phyloP scores from a whole-genome alignment of 2,329 filamentous ascomycete species.

The Penicillium sp. region DNA sequence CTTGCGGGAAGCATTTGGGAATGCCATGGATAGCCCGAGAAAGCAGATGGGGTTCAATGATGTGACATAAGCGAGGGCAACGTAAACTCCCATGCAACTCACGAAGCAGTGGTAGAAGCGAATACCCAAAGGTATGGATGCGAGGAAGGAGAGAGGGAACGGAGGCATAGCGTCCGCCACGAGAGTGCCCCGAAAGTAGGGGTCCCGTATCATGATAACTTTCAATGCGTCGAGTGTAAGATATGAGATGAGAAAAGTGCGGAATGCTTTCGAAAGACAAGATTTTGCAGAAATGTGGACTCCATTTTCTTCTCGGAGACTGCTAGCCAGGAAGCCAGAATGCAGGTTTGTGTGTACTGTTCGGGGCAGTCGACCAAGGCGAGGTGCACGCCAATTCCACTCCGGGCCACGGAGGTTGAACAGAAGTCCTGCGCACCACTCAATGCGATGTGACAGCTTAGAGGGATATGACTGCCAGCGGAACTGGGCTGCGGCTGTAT shows the following conservation, averaged over 20 bases:
- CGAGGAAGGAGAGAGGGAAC: conserved; percentile 45
- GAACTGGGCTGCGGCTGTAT: conserved; percentile 23
- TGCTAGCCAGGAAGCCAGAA: conserved; percentile 11
- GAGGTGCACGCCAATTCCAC: conserved; percentile 59
- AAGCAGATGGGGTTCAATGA: conserved; percentile 62
- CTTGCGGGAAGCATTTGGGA: conserved; percentile 56
- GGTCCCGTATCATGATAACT: conserved; percentile 69
- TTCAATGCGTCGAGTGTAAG: conserved; percentile 70
- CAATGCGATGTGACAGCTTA: conserved; percentile 53
- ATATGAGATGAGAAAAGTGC: conserved; percentile 58
- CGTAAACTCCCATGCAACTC: conserved; percentile 57
- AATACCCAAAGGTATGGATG: conserved; percentile 49
- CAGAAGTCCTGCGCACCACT: conserved; percentile 60
- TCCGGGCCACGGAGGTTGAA: conserved; percentile 60
- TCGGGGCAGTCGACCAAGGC: conserved; percentile 40
- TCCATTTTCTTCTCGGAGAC: conserved; percentile 13
- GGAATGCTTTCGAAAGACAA: conserved; percentile 50
- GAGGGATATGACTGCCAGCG: conserved; percentile 57
- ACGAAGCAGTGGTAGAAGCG: conserved; percentile 59
- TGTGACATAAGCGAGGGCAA: conserved; percentile 63
- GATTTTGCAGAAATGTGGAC: conserved; percentile 44
- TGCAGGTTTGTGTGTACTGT: conserved; percentile 26
- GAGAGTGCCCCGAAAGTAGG: conserved; percentile 68
- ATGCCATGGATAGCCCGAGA: conserved; percentile 50
- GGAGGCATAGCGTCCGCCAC: conserved; percentile 48